Conservation (phyloP, 2,329 filamentous ascomycete genomes). For the Aspergillus pseudoviridinutans region DNA sequence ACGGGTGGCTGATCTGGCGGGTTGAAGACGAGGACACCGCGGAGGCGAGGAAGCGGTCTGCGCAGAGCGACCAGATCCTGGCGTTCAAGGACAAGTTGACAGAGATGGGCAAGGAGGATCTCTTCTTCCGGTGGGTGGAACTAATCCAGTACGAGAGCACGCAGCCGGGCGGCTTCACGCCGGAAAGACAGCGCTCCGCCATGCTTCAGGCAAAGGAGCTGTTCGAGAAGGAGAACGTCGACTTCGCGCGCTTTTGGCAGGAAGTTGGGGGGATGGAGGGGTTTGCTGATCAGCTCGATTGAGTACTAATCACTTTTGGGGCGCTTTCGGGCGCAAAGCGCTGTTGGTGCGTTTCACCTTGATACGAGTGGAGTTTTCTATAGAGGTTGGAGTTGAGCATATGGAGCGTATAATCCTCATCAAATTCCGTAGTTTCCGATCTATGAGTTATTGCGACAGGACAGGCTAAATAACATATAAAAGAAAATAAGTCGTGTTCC, state of each 20-base stretch:
- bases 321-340: background rate
- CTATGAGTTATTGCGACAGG: background rate
- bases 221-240: conserved; percentile 70
- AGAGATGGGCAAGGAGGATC: conserved; percentile 73
- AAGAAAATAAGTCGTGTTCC: conserved; percentile 2
- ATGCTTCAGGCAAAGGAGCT: conserved; percentile 71
- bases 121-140: conserved; percentile 93
- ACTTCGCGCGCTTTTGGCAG: conserved; percentile 77
- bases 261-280: conserved; percentile 62
- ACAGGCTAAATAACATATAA: background rate
- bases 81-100: conserved; percentile 73
- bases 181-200: conserved; percentile 66
- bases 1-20: conserved; percentile 64
- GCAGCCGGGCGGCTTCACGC: conserved; percentile 71
- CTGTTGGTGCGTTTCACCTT: background rate
- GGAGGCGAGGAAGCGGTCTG: conserved; percentile 34
- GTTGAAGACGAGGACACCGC: conserved; percentile 56
- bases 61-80: conserved; percentile 63
- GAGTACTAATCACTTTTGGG: background rate
- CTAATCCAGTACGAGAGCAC: conserved; percentile 83
- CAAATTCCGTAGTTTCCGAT: background rate
- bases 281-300: conserved; percentile 48
- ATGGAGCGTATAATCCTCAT: background rate
- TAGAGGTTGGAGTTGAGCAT: background rate
- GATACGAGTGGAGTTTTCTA: background rate